Conservation (phyloP, 2,329 filamentous ascomycete species). For the Pochonia chlamydosporia region DNA sequence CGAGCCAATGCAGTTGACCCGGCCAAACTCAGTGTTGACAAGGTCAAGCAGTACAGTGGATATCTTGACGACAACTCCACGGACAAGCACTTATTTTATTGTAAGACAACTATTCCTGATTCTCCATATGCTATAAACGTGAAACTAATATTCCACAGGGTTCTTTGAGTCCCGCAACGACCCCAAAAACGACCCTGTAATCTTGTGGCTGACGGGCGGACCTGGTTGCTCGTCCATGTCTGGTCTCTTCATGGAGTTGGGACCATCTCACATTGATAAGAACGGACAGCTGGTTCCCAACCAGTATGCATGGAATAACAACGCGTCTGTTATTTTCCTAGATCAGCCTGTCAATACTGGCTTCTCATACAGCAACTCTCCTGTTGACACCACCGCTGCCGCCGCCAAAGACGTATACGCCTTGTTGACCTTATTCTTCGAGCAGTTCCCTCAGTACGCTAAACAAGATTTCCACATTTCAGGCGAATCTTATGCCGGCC, state of each 20-base stretch:
- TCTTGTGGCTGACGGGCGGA: slow-evolving; percentile 90
- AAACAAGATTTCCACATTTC: slow-evolving; percentile 95
- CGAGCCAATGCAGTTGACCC: slow-evolving; percentile 88
- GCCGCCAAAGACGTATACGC: slow-evolving; percentile 97
- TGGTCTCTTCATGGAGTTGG: slow-evolving; percentile 94
- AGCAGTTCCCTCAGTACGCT: slow-evolving; percentile 93
- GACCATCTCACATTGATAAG: slow-evolving; percentile 77
- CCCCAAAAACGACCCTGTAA: slow-evolving; percentile 89
- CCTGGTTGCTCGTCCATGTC: slow-evolving; percentile 94
- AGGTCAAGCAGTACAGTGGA: slow-evolving; percentile 93
- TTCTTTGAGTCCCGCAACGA: slow-evolving; percentile 99
- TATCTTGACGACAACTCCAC: slow-evolving; percentile 93
- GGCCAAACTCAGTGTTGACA: slow-evolving; percentile 74
- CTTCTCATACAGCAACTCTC: slow-evolving; percentile 87
- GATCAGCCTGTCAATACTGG: slow-evolving; percentile 98
- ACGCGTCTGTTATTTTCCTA: slow-evolving; percentile 97
- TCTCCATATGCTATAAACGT: background rate
- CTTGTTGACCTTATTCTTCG: slow-evolving; percentile 93
- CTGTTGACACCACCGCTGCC: slow-evolving; percentile 85
- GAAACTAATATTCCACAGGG: slow-evolving; percentile 46
- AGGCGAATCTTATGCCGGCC: slow-evolving; percentile 87
- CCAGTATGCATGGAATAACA: slow-evolving; percentile 88
- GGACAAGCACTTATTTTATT: slow-evolving; percentile 98
- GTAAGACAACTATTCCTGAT: slow-evolving; percentile 52
- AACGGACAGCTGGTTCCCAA: slow-evolving; percentile 79